Evolutionary conservation across 1,139 yeast species (phyloP).

Genomic region (Spathaspora jeffriesii): DNA sequence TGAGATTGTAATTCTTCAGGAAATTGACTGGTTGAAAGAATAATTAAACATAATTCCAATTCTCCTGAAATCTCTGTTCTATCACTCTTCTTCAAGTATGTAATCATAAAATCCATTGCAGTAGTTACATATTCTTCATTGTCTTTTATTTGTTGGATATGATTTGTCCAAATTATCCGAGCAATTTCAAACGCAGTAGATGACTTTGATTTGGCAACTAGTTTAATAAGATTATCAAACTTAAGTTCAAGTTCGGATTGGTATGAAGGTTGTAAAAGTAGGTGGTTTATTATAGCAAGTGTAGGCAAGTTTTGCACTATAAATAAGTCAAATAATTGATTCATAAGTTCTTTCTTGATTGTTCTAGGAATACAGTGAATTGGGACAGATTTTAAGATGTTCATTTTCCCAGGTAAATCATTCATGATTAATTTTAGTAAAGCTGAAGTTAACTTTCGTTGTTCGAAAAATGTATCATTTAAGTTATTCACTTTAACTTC

Average conservation of each 20-base stretch:
- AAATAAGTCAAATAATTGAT: slow-evolving; percentile 24
- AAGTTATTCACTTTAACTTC: not conserved
- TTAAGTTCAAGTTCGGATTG: slow-evolving; percentile 52
- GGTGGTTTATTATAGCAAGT: slow-evolving; percentile 26
- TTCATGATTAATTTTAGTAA: slow-evolving; percentile 23
- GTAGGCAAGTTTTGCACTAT: slow-evolving; percentile 7
- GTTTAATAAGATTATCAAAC: slow-evolving; percentile 19
- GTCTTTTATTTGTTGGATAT: slow-evolving; percentile 25
- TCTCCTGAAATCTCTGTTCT: slow-evolving; percentile 8
- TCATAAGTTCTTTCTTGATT: slow-evolving; percentile 37
- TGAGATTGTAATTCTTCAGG: slow-evolving; percentile 2
- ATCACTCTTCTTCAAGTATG: slow-evolving; percentile 4
- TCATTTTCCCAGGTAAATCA: slow-evolving; percentile 5
- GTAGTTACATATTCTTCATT: slow-evolving; percentile 16
- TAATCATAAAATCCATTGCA: slow-evolving; percentile 14
- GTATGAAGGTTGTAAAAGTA: slow-evolving; percentile 42
- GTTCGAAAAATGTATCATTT: slow-evolving; percentile 42
- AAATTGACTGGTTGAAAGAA: slow-evolving; percentile 13
- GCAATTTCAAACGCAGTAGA: slow-evolving; percentile 19
- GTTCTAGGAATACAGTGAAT: slow-evolving; percentile 48
- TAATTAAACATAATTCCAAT: slow-evolving; percentile 18
- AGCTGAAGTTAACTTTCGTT: slow-evolving; percentile 24
- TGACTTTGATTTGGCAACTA: slow-evolving; percentile 16
- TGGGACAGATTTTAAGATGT: slow-evolving; percentile 35
- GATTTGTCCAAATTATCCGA: slow-evolving; percentile 28